phyloP scores from a whole-genome alignment of 305 asterid species.

The Fraxinus sp. region DNA sequence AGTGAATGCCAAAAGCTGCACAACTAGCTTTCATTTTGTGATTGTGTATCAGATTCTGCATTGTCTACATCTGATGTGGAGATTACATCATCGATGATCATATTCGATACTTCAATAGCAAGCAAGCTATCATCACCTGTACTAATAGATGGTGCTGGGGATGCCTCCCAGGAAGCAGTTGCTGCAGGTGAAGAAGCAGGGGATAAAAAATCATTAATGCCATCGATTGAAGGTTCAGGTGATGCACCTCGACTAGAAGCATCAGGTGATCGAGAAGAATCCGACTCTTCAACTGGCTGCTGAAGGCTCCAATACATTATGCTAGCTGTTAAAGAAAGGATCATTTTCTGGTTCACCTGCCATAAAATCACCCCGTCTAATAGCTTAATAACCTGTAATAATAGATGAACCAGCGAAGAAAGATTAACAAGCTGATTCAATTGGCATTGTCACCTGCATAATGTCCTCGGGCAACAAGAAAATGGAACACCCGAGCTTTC shows the following conservation, averaged over 20 bases:
- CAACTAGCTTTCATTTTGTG: background rate
- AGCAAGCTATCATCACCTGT: constrained; percentile 56
- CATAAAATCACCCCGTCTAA: constrained; percentile 14
- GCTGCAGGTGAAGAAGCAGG: constrained; percentile 20
- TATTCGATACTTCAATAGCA: constrained; percentile 45
- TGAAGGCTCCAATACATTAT: constrained; percentile 96
- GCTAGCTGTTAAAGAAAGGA: constrained; percentile 85
- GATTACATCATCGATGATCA: constrained; percentile 39
- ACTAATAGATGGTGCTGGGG: constrained; percentile 40
- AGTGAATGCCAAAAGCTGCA: background rate
- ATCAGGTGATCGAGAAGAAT: constrained; percentile 49
- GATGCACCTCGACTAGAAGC: constrained; percentile 48
- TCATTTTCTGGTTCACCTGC: constrained; percentile 98
- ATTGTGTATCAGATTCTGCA: constrained; percentile 36
- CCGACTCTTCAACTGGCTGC: constrained; percentile 54
- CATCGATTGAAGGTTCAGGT: constrained; percentile 43
- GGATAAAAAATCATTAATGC: background rate
- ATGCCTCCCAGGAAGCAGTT: constrained; percentile 37
- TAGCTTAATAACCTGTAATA: background rate
- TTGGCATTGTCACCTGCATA: constrained; percentile 61
- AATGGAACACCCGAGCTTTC: constrained; percentile 94
- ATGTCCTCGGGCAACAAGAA: constrained; percentile 97
- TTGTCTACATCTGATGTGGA: constrained; percentile 36
- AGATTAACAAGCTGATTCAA: background rate
- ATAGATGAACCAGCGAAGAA: background rate